Percentiles rank a stretch among this genome's conserved stretches.
phyloP scores from a whole-genome alignment of 495 filamentous ascomycete species.

The Neurospora intermedia region DNA sequence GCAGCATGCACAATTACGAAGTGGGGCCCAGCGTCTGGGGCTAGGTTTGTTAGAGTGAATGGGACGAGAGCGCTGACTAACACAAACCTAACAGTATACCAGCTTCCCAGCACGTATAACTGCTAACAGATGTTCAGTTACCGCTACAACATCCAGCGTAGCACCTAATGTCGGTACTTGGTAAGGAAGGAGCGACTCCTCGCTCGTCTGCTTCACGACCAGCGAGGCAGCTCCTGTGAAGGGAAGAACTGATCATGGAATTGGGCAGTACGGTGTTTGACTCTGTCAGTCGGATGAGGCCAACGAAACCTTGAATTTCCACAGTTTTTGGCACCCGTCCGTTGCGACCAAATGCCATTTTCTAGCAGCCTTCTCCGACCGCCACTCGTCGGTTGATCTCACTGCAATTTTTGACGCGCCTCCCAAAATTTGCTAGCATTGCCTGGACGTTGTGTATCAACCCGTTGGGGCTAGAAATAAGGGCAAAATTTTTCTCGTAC shows the following conservation, averaged over 20 bases:
- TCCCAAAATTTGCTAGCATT: slow-evolving; percentile 2
- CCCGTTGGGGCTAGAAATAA: slow-evolving; percentile 34
- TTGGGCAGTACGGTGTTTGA: neutral
- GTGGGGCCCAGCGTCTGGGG: neutral
- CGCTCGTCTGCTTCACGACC: neutral
- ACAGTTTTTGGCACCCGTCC: too few species aligned
- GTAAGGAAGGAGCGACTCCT: neutral
- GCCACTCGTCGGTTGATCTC: neutral
- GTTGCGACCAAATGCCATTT: neutral
- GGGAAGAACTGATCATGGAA: neutral
- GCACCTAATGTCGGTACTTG: neutral
- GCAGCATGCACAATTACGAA: neutral
- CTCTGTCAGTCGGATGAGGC: neutral
- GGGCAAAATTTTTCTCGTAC: slow-evolving; percentile 34
- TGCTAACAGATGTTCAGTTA: neutral
- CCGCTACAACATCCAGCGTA: neutral
- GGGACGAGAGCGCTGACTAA: neutral
- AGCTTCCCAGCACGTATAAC: neutral
- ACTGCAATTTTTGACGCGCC: neutral
- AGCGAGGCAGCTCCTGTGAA: neutral
- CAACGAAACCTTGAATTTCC: neutral
- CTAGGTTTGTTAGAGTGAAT: neutral
- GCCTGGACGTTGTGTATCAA: slow-evolving; percentile 30
- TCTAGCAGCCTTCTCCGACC: neutral
- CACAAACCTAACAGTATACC: neutral